Conservation (phyloP, 148 eudicot genomes). For the Pouteria glomerata region DNA sequence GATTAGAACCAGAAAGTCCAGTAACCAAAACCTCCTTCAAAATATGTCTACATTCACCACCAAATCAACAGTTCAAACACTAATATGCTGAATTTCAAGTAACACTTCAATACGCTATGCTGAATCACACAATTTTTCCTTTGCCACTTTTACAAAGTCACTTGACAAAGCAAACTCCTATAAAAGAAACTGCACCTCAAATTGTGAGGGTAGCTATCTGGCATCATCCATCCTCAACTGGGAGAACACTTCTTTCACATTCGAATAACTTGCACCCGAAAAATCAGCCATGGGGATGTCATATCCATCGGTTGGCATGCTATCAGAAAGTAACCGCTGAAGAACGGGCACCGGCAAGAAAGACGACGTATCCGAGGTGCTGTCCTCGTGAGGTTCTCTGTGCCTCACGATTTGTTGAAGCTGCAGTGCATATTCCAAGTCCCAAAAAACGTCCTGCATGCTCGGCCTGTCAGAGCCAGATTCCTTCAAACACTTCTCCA, state of each 20-base stretch:
- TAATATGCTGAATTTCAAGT: background rate
- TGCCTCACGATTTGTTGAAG: constrained; percentile 24
- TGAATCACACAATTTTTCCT: no score
- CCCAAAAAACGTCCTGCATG: constrained; percentile 55
- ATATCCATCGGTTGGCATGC: constrained; percentile 5
- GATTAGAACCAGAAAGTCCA: no score
- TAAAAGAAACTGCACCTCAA: background rate
- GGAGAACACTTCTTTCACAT: constrained; percentile 29
- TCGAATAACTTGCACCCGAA: background rate
- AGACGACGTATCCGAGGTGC: constrained; percentile 29
- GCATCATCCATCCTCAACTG: constrained; percentile 27
- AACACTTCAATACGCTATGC: background rate
- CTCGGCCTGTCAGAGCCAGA: constrained; percentile 34
- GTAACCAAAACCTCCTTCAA: no score
- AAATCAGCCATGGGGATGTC: background rate
- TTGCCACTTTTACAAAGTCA: background rate
- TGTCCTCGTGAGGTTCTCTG: constrained; percentile 26
- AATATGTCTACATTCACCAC: background rate
- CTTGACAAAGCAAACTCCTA: background rate
- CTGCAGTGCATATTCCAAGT: constrained; percentile 43
- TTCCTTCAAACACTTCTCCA: constrained; percentile 35
- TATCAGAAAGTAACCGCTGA: constrained; percentile 29
- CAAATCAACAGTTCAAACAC: background rate
- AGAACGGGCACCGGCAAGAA: constrained; percentile 21
- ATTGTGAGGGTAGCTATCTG: constrained; percentile 12